Base-by-base conservation (phyloP, 345 rosid genomes). In the Mallotus nudiflorus region DNA sequence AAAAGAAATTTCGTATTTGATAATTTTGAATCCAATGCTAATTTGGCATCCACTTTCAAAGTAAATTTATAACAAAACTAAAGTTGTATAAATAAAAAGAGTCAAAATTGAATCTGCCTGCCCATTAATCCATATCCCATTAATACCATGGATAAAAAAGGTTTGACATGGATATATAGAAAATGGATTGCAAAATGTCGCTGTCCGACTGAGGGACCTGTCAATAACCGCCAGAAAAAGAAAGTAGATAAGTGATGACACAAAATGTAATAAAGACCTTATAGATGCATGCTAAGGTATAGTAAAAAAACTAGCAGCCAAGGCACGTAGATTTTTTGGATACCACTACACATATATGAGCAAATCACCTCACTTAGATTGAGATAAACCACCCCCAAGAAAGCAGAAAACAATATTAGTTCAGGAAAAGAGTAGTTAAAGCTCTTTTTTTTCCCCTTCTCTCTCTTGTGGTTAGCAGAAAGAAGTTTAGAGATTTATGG, bases 341-440 rank as follows among this genome's bases (percentile, higher is more conserved):
- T 48, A 15, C 52, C 52, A 48, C 52, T 48, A 28, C n/a, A n/a
- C n/a, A n/a, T 29, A 52, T 29, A 59, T 19, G 20, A 27, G 24
- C 7, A 50, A 13, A 58, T 45, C 63, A 65, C 58, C 31, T 71
- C 68, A 66, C 15, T 33, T 0, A 45, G 66, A 69, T 53, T 62
- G 0, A 44, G 70, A 64, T 54, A 68, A 62, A 52, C 31, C 28
- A 40, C 12, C 42, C 15, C 29, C 14, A 18, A 28, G 42, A 50
- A 59, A 24, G 40, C 39, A 35, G 44, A n/a, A 52, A 28, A 44
- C 29, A 12, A 25, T 37, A n/a, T 63, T 25, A 44, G 37, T 15
- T 25, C 27, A 24, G 9, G 22, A 2, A 44, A 63, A 45, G 9
- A 24, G 9, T 24, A n/a, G n/a, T 33, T 6, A 33, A 6, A 33